Base-by-base conservation (phyloP, 2,329 filamentous ascomycete species). In the Neophaeococcomyces mojaviensis region DNA sequence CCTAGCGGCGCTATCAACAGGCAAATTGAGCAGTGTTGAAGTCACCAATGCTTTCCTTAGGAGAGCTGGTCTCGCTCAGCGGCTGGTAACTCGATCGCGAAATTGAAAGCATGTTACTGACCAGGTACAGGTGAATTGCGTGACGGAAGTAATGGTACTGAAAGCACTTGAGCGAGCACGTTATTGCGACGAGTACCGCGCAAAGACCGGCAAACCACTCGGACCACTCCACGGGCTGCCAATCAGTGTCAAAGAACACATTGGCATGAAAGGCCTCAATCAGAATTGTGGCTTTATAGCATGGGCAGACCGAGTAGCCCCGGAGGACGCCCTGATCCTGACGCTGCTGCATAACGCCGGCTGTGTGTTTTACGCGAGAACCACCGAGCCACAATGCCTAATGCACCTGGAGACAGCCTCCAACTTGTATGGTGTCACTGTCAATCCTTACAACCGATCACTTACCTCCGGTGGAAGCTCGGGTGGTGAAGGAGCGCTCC, bases 211-310 rank as follows among this genome's bases (percentile, higher is more conserved):
- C 1, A 62, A 59, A 39, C 64, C 72, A 1, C 57, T 76, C 2
- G 80, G 79, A 0, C 78, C 79, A 1, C 65, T 84, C 0, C 79
- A 83, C 55, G 79, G 80, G 5, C 65, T 84, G 0, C 79, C 79
- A 0, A 67, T 84, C 39, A 68, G 66, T 26, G 50, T 76, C 31
- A 75, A 72, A 47, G 67, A 73, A 39, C 67, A 72, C 44, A 70
- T 73, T 51, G 50, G 60, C 30, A 56, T 66, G 46, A 53, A 59
- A 49, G 59, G 48, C 22, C 41, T 58, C 18, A 54, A 53, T 13
- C 30, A 51, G 4, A 59, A 57, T 39, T 52, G 52, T 10, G 60
- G 58, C 2, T 63, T 58, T 32, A 54, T 64, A 9, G 52, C 49
- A 24, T 60, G 57, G 55, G 50, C 56, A 35, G 54, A 59, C 20